Evolutionary conservation across 2,329 filamentous ascomycete species (phyloP), one percentile per base, ranked within the genome.

Genomic region (Gliomastix tumulicola): DNA sequence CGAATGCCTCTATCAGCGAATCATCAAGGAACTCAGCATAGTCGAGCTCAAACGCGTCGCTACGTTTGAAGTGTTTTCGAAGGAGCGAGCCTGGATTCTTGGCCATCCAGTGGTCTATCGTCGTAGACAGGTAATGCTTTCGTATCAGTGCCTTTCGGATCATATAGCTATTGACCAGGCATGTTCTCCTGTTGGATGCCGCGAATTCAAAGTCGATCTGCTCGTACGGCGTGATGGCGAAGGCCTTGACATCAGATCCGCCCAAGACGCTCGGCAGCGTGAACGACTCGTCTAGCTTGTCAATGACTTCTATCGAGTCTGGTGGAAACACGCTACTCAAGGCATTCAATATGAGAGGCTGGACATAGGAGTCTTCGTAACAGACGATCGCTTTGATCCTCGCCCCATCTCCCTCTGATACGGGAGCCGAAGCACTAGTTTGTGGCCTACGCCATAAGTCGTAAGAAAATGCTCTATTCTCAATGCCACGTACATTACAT

Each of bases 1-100:
- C 92, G 56, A 84, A 97, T 0, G 85, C 84, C 57, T 98, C 92
- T 3, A 94, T 71, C 7, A 98, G 66, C 1, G 92, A 86, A 49
- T 98, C 92, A 45, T 97, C 92, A 12, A 98, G 66, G 52, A 97
- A 98, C 63, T 98, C 92, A 2, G 89, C 88, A 55, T 92, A 98
- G 59, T 98, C 92, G 7, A 98, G 73, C 60, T 98, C 92, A 48
- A 98, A 95, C 30, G 87, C 79, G 44, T 94, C 86, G 30, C 79
- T 79, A 3, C 82, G 76, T 56, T 87, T 85, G 37, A 94, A 77
- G 51, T 92, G 83, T 2, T 66, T 63, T 40, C 66, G 71, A 11
- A 98, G 68, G 6, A 81, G 59, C 9, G 81, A 87, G 1, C 70
- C 60, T 0, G 90, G 88, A 49, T 92, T 72, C 59, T 98, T 98